Conservation (phyloP, 371 early-diverging fungal genomes). For the Circinella umbellata region DNA sequence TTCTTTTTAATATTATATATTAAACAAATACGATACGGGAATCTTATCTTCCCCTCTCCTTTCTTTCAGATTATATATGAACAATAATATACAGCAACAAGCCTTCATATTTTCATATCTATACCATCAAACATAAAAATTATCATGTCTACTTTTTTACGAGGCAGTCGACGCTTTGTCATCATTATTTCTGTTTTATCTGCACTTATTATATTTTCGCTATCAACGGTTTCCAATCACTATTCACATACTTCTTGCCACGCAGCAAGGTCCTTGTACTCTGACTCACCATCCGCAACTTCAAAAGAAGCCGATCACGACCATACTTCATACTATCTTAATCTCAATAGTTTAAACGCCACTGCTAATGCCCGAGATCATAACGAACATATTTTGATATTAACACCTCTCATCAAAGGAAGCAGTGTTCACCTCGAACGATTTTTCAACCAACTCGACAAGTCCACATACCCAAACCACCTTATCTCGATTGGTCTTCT, state of each 20-base stretch:
- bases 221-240: neutral
- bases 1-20: too few relatives aligned
- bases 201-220: conserved; percentile 7
- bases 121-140: neutral
- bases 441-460: conserved; percentile 49
- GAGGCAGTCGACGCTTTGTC: conserved; percentile 21
- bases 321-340: conserved; percentile 16
- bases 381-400: conserved; percentile 29
- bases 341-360: conserved; percentile 27
- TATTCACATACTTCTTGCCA: conserved; percentile 12
- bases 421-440: conserved; percentile 36
- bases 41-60: neutral
- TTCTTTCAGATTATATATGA: neutral
- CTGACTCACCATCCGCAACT: neutral
- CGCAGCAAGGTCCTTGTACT: conserved; percentile 14
- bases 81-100: neutral
- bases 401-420: conserved; percentile 36
- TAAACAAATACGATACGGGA: too few relatives aligned
- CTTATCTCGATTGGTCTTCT: conserved; percentile 49
- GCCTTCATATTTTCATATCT: too few relatives aligned
- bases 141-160: conserved; percentile 15
- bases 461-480: conserved; percentile 43
- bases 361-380: conserved; percentile 13
- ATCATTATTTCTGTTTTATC: conserved; percentile 12
- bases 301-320: neutral